Conservation (phyloP, 179 eudicot species). For the Pouteria campechiana region DNA sequence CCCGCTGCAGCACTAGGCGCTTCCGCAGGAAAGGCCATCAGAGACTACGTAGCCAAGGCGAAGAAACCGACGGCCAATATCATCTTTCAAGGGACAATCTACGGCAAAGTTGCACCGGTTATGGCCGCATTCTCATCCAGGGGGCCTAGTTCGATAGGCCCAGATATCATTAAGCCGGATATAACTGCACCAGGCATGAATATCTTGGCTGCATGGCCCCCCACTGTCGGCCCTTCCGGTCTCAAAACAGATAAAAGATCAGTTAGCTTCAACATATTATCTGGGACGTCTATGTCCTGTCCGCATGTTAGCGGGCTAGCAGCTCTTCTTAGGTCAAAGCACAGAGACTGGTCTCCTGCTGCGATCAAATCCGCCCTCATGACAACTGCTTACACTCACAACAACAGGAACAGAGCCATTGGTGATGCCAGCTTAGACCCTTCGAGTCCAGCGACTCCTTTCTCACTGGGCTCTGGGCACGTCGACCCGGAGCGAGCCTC, state of each 20-base stretch:
- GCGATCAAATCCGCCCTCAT: constrained; percentile 68
- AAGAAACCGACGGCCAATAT: constrained; percentile 34
- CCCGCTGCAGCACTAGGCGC: constrained; percentile 63
- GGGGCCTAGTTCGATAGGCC: constrained; percentile 58
- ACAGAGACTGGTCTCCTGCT: constrained; percentile 63
- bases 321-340: constrained; percentile 44
- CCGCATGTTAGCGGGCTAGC: constrained; percentile 71
- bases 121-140: constrained; percentile 75
- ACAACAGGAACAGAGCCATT: constrained; percentile 28
- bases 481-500: constrained; percentile 56
- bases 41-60: constrained; percentile 14
- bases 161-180: constrained; percentile 58
- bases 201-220: constrained; percentile 81
- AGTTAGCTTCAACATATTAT: constrained; percentile 45
- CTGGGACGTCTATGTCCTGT: constrained; percentile 83
- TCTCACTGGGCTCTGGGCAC: constrained; percentile 63
- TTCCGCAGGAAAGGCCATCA: constrained; percentile 30
- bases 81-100: constrained; percentile 34
- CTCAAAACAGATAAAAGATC: constrained; percentile 44
- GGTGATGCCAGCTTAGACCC: constrained; percentile 25
- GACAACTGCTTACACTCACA: constrained; percentile 53
- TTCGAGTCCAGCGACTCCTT: constrained; percentile 47
- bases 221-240: constrained; percentile 45
- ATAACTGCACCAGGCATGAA: constrained; percentile 67
- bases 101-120: constrained; percentile 47